These are phyloP conservation scores for Sphaerulina vaccinii DNA, from an alignment of 2,329 filamentous ascomycete genomes.

Conservation along the genomic window DNA sequence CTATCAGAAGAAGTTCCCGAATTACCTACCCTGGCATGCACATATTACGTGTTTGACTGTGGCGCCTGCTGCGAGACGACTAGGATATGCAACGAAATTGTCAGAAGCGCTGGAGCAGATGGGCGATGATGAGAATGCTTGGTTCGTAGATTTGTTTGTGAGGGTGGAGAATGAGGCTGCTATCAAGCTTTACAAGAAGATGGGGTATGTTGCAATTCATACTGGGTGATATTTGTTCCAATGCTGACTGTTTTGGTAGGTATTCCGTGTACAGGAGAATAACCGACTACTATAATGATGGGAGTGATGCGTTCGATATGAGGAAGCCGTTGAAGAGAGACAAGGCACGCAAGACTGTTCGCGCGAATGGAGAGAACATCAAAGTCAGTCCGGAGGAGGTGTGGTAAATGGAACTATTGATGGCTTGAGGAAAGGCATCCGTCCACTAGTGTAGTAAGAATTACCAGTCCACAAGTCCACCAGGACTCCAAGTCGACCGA, in stretches of 20 bases:
- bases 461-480: too few species aligned
- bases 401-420: conserved; percentile 56
- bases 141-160: conserved; percentile 96
- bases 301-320: conserved; percentile 98
- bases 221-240: background rate
- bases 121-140: conserved; percentile 78
- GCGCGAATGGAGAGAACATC: conserved; percentile 76
- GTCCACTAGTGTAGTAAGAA: too few species aligned
- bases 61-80: conserved; percentile 76
- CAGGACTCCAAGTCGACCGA: too few species aligned
- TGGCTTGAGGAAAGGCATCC: too few species aligned
- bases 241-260: conserved; percentile 33
- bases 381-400: conserved; percentile 81
- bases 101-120: conserved; percentile 78
- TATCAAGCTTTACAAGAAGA: conserved; percentile 81
- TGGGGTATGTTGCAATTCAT: conserved; percentile 64
- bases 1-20: conserved; percentile 44
- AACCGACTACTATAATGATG: conserved; percentile 88
- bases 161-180: conserved; percentile 83
- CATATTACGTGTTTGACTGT: conserved; percentile 97
- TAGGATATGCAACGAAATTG: conserved; percentile 82
- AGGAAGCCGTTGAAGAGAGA: conserved; percentile 85
- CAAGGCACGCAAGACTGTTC: conserved; percentile 69
- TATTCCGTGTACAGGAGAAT: conserved; percentile 87
- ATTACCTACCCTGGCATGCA: conserved; percentile 98